Conservation (phyloP, 306 rosid species). For the Vigna angularis region DNA sequence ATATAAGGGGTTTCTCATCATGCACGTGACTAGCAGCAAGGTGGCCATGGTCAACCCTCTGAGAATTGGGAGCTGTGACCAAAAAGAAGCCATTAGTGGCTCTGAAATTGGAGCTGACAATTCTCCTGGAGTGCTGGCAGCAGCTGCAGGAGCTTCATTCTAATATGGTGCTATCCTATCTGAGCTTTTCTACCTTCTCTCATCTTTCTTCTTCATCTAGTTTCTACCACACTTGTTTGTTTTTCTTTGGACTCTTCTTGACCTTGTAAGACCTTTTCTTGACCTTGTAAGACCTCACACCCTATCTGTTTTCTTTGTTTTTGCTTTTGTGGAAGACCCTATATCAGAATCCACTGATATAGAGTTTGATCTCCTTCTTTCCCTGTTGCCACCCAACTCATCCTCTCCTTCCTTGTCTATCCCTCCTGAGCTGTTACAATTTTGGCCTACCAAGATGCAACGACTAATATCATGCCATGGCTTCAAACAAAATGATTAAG, state of each 20-base stretch:
- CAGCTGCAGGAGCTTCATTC: slow-evolving; percentile 33
- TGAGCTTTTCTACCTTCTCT: slow-evolving; percentile 68
- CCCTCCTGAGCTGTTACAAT: slow-evolving; percentile 94
- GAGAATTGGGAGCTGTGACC: slow-evolving; percentile 45
- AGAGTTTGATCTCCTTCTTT: slow-evolving; percentile 43
- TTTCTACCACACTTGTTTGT: slow-evolving; percentile 6
- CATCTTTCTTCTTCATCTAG: slow-evolving; percentile 23
- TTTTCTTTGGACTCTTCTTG: slow-evolving; percentile 65
- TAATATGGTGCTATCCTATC: slow-evolving; percentile 82
- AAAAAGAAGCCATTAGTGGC: slow-evolving; percentile 48
- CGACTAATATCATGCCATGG: neutral
- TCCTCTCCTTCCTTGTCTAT: slow-evolving; percentile 96
- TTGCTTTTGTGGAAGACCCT: slow-evolving; percentile 23
- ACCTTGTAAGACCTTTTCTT: slow-evolving; percentile 99
- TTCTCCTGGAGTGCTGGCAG: slow-evolving; percentile 9
- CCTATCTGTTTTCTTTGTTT: slow-evolving; percentile 34
- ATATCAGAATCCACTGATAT: slow-evolving; percentile 43
- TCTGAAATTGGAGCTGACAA: slow-evolving; percentile 47
- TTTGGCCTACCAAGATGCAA: slow-evolving; percentile 44
- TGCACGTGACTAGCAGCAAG: slow-evolving; percentile 52
- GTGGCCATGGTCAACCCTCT: slow-evolving; percentile 46
- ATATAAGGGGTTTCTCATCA: slow-evolving; percentile 25
- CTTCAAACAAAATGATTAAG: slow-evolving; percentile 23
- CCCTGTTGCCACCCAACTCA: slow-evolving; percentile 63
- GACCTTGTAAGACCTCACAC: slow-evolving; percentile 91